A percentile compares a stretch with the other conserved stretches of the same genome.
Conservation (phyloP, 805 yeast genomes). For the Debaryomyces castellii region DNA sequence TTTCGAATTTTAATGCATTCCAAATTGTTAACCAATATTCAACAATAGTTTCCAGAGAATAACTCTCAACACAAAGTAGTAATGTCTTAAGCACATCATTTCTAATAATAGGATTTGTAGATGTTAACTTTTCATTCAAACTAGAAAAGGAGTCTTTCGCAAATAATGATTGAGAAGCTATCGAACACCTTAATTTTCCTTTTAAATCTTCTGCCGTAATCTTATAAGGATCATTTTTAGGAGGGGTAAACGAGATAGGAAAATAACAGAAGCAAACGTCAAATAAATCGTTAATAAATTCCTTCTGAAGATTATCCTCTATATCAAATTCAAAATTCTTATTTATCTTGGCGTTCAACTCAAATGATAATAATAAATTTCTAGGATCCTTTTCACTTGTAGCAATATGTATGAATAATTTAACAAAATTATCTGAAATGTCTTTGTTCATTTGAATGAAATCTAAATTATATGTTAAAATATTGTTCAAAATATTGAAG, state of each 20-base stretch:
- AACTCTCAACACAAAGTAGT: constrained; percentile 51
- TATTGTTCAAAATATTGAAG: constrained; percentile 44
- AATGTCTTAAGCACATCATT: constrained; percentile 71
- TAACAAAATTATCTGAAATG: constrained; percentile 44
- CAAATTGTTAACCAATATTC: constrained; percentile 74
- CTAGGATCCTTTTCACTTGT: constrained; percentile 94
- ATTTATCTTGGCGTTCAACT: constrained; percentile 50
- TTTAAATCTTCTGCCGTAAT: constrained; percentile 77
- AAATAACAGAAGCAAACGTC: constrained; percentile 92
- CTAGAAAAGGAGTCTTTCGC: constrained; percentile 77
- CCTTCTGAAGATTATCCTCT: constrained; percentile 31
- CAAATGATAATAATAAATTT: constrained; percentile 72
- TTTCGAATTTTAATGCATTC: constrained; percentile 86
- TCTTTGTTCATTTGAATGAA: constrained; percentile 13
- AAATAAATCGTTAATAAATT: constrained; percentile 66
- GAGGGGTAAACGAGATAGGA: constrained; percentile 94
- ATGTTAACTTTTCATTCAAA: constrained; percentile 73
- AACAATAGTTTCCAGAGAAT: constrained; percentile 48
- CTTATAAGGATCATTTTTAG: constrained; percentile 83
- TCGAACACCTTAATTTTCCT: constrained; percentile 54
- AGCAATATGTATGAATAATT: constrained; percentile 65
- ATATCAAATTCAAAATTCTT: constrained; percentile 29
- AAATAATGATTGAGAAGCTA: constrained; percentile 59
- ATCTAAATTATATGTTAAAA: constrained; percentile 24
- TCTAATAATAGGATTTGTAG: constrained; percentile 72